phyloP scores from a whole-genome alignment of 495 filamentous ascomycete species.

The Viridothelium virens region DNA sequence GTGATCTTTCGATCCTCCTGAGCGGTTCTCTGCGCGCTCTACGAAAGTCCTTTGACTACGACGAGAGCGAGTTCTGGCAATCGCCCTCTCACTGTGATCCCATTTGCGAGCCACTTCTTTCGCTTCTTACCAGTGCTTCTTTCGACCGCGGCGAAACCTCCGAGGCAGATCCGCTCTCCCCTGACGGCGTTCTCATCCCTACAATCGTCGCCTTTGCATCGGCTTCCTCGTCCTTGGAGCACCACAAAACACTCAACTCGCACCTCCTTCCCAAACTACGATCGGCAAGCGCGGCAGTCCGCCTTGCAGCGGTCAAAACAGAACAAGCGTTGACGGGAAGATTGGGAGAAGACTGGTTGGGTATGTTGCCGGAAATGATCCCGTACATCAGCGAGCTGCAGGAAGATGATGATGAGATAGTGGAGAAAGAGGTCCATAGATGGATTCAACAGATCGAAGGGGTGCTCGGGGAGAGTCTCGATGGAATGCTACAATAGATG shows the following conservation, averaged over 20 bases:
- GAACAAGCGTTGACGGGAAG: conserved; percentile 68
- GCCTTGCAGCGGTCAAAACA: conserved; percentile 70
- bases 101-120: conserved; percentile 59
- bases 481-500: conserved; percentile 74
- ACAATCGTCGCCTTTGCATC: conserved; percentile 73
- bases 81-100: conserved; percentile 71
- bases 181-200: conserved; percentile 39
- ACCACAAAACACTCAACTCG: conserved; percentile 78
- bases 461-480: conserved; percentile 77
- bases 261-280: conserved; percentile 67
- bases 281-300: conserved; percentile 54
- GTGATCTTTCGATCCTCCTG: conserved; percentile 15
- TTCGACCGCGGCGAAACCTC: conserved; percentile 32
- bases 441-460: conserved; percentile 85
- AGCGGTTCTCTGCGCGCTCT: conserved; percentile 57
- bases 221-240: conserved; percentile 68
- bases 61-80: conserved; percentile 86
- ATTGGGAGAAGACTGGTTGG: conserved; percentile 87
- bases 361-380: conserved; percentile 83
- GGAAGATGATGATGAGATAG: conserved; percentile 89
- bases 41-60: conserved; percentile 66
- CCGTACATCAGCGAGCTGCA: conserved; percentile 88
- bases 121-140: conserved; percentile 57
- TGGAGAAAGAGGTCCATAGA: conserved; percentile 76
- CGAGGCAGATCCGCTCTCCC: neutral